phyloP scores from a whole-genome alignment of 2,329 filamentous ascomycete genomes.

The Fusarium sp. region DNA sequence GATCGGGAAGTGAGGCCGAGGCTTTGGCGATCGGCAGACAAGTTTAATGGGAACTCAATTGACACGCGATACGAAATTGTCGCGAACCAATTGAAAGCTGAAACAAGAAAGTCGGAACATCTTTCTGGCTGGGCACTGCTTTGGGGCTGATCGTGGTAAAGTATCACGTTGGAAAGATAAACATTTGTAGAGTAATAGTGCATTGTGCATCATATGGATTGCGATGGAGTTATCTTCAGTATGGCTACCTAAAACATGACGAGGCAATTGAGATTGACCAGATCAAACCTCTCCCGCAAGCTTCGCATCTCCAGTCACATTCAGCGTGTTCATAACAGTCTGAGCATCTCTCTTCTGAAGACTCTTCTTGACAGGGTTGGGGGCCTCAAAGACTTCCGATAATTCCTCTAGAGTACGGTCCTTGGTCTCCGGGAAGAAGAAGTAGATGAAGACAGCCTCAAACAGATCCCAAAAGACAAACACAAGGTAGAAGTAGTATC shows the following conservation, averaged over 20 bases:
- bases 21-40: neutral
- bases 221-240: neutral
- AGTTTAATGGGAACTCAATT: neutral
- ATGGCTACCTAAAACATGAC: neutral
- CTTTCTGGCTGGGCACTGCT: too few relatives aligned
- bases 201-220: neutral
- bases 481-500: slow-evolving; percentile 58
- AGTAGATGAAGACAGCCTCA: slow-evolving; percentile 57
- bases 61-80: neutral
- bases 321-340: slow-evolving; percentile 56
- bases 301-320: slow-evolving; percentile 46
- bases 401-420: slow-evolving; percentile 64
- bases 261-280: neutral
- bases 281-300: slow-evolving; percentile 19
- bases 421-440: slow-evolving; percentile 62
- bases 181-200: neutral
- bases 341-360: slow-evolving; percentile 54
- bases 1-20: neutral
- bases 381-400: slow-evolving; percentile 60
- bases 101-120: rapidly evolving
- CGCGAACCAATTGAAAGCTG: neutral
- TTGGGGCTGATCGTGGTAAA: rapidly evolving
- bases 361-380: slow-evolving; percentile 58
- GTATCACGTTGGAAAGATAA: neutral
- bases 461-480: slow-evolving; percentile 59